Evolutionary conservation across 2,329 filamentous ascomycete species (phyloP), one percentile per base, ranked within the genome.

Genomic region (Grosmannia penicillata): DNA sequence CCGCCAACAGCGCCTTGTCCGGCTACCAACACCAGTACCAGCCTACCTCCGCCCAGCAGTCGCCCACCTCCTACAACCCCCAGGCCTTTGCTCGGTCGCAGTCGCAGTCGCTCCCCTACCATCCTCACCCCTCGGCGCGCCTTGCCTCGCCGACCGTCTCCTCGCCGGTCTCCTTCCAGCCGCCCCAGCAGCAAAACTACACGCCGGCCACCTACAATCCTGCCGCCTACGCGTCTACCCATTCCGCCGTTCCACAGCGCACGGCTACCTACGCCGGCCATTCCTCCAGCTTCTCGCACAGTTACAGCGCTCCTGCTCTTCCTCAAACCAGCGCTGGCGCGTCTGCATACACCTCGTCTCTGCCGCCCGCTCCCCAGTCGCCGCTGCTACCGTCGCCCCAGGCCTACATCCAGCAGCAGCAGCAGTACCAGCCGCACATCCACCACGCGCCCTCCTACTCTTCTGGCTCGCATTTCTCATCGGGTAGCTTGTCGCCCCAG

Each of bases 11-110:
- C 59, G 55, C 67, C 49, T 56, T 66, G 53, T 58, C 63, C 34
- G 60, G 69, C 51, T 68, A 72, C 51, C 63, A 70, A 44, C 63
- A 70, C 45, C 61, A 66, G 44, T 67, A 67, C 49, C 61, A 68
- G 45, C n/a, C n/a, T n/a, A 55, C 61, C 42, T 55, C 67, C 45
- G 61, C 65, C 42, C 55, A 62, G 41, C 50, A 62, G 43, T 58
- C 67, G 45, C 62, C 66, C 8, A 50, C 64, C 18, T 56, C 70
- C 31, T 89, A 87, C 57, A 89, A 87, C 51, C 82, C 83, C 71
- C 48, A 49, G 80, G 53, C 63, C 27, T 89, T 74, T 53, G 62
- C 60, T 39, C 63, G 69, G 39, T 63, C 69, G 25, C 68, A 70
- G 42, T 71, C 70, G 19, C 63, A 63, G n/a, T 58, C 59, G 7